Base-by-base conservation (phyloP, 768 basidiomycete species). In the Mycena olivaceomarginata region DNA sequence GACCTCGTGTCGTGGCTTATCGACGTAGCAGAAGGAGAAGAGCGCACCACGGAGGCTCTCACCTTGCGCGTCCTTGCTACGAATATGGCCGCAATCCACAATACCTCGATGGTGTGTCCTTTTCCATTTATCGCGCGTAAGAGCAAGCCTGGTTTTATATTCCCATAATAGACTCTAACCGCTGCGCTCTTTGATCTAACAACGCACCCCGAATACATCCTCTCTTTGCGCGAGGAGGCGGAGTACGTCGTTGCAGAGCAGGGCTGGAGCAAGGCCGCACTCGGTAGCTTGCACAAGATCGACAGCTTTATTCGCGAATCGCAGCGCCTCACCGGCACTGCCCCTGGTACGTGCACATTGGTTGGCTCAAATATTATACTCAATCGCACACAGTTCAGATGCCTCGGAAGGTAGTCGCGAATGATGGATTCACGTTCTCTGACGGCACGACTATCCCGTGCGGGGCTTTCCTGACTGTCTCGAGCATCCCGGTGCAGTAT, bases 191-290 rank as follows among this genome's bases (percentile, higher is more conserved):
- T 9, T 16, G 62, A 63, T 41, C 62, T 63, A 4, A 43, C 62
- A 2, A 41, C 37, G 18, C 13, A 63, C 41, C 62, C 62, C 7
- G 39, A 40, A 13, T 20, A 63, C n/a, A 43, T 63, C 37, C 18
- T 20, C 5, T 39, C 62, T 5, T 4, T 63, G 62, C 62, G 62
- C 4, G 62, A 63, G n/a, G 62, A 63, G 13, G 62, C 62, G 2
- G 62, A 40, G 39, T 39, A 15, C n/a, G 39, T 43, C 6, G 12
- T 63, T 8, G 62, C 39, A 7, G 18, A 40, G 12, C 5, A 63
- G 37, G 62, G 62, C 62, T 63, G 62, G 62, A 63, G 18, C 20
- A 63, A 63, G 39, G 39, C 62, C 41, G 62, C 62, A n/a, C 39
- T 63, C 2, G 39, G 18, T 9, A 43, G 13, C 18, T 18, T 63